phyloP scores from a whole-genome alignment of 1,139 yeast species.

The Lipomyces yarrowii region DNA sequence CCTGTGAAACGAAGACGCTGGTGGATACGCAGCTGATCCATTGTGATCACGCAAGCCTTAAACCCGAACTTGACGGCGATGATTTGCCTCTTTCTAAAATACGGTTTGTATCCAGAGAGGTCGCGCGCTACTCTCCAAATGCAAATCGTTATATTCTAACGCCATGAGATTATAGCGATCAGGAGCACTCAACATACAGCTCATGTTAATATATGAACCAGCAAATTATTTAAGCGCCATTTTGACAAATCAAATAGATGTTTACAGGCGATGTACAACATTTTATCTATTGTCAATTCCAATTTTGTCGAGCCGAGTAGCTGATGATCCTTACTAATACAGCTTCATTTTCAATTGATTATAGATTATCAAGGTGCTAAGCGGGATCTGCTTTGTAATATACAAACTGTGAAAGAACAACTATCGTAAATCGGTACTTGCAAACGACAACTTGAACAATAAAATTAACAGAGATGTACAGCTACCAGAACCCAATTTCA shows the following conservation, averaged over 20 bases:
- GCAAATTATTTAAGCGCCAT: too few species aligned
- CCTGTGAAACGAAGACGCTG: background rate
- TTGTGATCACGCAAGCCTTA: background rate
- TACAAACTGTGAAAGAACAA: background rate
- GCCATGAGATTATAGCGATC: background rate
- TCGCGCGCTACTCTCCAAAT: too few species aligned
- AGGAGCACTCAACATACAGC: too few species aligned
- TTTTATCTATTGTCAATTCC: background rate
- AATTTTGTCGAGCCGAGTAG: background rate
- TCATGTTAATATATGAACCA: too few species aligned
- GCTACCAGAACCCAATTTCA: background rate
- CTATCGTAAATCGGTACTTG: background rate
- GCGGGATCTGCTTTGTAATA: background rate
- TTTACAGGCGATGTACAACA: background rate
- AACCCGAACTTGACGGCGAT: background rate
- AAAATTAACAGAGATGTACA: background rate
- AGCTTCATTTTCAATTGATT: background rate
- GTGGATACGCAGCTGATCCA: background rate
- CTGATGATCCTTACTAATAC: background rate
- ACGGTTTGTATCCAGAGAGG: background rate
- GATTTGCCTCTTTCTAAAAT: too few species aligned
- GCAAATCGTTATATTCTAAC: background rate
- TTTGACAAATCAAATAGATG: too few species aligned
- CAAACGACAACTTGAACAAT: background rate
- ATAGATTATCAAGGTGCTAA: background rate